A percentile compares a stretch with the other conserved stretches of the same genome.
These are phyloP conservation scores for Grigorovia yakushimaensis DNA, from an alignment of 805 yeast genomes.

Conservation along the genomic window DNA sequence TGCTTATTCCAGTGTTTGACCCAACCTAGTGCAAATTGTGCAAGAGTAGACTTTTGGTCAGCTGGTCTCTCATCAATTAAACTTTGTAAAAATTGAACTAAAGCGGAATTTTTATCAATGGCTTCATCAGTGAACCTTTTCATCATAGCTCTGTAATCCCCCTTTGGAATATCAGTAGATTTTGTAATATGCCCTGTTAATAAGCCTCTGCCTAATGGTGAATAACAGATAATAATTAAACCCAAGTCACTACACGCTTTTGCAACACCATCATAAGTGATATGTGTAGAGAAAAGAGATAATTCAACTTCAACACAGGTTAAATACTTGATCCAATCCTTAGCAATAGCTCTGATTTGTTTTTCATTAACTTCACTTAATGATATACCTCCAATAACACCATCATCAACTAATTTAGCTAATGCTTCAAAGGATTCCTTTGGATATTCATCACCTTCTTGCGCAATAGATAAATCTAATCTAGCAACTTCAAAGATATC, in stretches of 20 bases:
- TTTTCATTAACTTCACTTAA: slow-evolving; percentile 61
- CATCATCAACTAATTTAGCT: slow-evolving; percentile 49
- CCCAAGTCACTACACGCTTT: slow-evolving; percentile 45
- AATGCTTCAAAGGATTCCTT: slow-evolving; percentile 51
- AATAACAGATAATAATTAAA: slow-evolving; percentile 67
- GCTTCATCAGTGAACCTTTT: slow-evolving; percentile 56
- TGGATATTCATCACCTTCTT: slow-evolving; percentile 23
- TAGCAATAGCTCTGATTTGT: slow-evolving; percentile 50
- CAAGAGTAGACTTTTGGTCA: slow-evolving; percentile 36
- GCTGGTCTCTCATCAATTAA: slow-evolving; percentile 43
- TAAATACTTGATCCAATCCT: slow-evolving; percentile 41
- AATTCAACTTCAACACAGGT: slow-evolving; percentile 71
- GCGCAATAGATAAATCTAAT: slow-evolving; percentile 36
- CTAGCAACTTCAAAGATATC: slow-evolving; percentile 70
- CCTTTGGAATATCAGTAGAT: slow-evolving; percentile 35
- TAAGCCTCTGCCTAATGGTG: slow-evolving; percentile 75
- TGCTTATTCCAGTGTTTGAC: slow-evolving; percentile 34
- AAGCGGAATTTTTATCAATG: slow-evolving; percentile 39
- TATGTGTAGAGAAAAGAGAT: slow-evolving; percentile 61
- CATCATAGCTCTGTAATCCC: slow-evolving; percentile 43
- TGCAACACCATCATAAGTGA: slow-evolving; percentile 53
- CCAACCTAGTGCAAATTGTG: slow-evolving; percentile 70
- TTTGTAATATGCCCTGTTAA: slow-evolving; percentile 53
- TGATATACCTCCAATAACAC: slow-evolving; percentile 61
- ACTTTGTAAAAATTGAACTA: slow-evolving; percentile 41